phyloP scores from a whole-genome alignment of 1,139 yeast genomes.

The Candida frijolesensis region DNA sequence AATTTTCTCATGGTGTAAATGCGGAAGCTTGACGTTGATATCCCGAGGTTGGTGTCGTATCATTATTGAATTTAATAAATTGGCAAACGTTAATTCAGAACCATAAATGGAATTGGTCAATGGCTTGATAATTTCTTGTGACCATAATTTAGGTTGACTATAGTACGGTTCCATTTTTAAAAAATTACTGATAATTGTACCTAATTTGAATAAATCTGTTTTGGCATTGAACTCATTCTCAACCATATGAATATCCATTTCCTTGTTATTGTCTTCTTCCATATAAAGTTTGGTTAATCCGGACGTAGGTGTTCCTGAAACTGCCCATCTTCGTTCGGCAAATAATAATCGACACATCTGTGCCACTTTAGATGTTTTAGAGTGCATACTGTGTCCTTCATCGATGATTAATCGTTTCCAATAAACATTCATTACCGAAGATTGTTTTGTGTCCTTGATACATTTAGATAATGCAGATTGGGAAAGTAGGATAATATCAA shows the following conservation, averaged over 20 bases:
- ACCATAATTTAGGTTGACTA: constrained; percentile 51
- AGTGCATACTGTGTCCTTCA: constrained; percentile 68
- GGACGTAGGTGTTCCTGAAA: constrained; percentile 75
- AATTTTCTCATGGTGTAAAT: constrained; percentile 57
- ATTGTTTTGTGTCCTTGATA: constrained; percentile 20
- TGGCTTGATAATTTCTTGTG: constrained; percentile 47
- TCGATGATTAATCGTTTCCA: constrained; percentile 77
- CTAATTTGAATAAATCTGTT: constrained; percentile 57
- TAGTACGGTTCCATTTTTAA: constrained; percentile 63
- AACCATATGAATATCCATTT: constrained; percentile 26
- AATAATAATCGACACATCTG: constrained; percentile 47
- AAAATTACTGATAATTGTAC: constrained; percentile 53
- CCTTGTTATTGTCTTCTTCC: constrained; percentile 46
- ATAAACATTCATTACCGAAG: constrained; percentile 35
- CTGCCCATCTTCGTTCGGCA: constrained; percentile 71
- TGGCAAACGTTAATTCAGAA: constrained; percentile 39
- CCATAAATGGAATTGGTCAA: constrained; percentile 41
- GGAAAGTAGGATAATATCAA: constrained; percentile 58
- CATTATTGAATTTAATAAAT: constrained; percentile 47
- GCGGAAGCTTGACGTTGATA: constrained; percentile 62
- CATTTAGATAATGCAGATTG: constrained; percentile 46
- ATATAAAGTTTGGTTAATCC: constrained; percentile 64
- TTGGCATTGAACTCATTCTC: constrained; percentile 37
- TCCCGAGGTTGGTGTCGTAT: constrained; percentile 58
- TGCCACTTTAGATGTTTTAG: constrained; percentile 53